phyloP scores from a whole-genome alignment of 441 rosid genomes.

The Eruca vesicaria region DNA sequence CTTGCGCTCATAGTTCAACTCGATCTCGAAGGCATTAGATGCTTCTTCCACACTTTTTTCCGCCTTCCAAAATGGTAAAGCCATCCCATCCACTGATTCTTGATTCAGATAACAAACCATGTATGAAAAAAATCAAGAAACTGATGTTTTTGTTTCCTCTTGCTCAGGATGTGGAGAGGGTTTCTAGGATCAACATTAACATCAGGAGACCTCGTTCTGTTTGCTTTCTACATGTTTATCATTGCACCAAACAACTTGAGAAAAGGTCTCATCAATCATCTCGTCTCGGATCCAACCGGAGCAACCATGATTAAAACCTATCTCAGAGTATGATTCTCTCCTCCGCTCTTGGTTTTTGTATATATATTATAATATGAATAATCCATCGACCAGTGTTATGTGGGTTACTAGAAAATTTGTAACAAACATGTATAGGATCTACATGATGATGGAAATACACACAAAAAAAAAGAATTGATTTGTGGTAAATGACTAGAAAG shows the following conservation, averaged over 20 bases:
- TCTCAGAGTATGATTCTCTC: constrained; percentile 38
- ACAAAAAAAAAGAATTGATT: neutral
- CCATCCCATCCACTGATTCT: neutral
- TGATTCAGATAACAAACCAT: neutral
- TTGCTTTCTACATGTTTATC: constrained; percentile 79
- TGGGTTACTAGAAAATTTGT: constrained; percentile 12
- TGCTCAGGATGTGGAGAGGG: constrained; percentile 92
- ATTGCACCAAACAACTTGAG: constrained; percentile 79
- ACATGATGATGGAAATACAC: neutral
- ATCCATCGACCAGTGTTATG: neutral
- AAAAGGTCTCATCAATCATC: constrained; percentile 75
- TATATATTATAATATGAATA: constrained; percentile 1
- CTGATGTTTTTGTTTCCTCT: neutral
- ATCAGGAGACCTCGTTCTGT: constrained; percentile 71
- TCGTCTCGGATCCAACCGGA: constrained; percentile 85
- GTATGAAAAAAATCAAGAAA: neutral
- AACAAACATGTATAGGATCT: constrained; percentile 16
- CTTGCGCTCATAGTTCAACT: constrained; percentile 82
- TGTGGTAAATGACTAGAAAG: neutral
- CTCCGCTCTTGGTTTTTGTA: constrained; percentile 20
- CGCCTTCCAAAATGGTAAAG: constrained; percentile 82
- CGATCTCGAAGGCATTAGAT: constrained; percentile 78
- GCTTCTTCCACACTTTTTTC: constrained; percentile 85
- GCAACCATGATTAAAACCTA: constrained; percentile 88
- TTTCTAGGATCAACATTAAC: constrained; percentile 88